Percentiles rank a stretch among this genome's conserved stretches.
Conservation (phyloP, 2,329 filamentous ascomycete genomes). For the Cladosporium sp. region DNA sequence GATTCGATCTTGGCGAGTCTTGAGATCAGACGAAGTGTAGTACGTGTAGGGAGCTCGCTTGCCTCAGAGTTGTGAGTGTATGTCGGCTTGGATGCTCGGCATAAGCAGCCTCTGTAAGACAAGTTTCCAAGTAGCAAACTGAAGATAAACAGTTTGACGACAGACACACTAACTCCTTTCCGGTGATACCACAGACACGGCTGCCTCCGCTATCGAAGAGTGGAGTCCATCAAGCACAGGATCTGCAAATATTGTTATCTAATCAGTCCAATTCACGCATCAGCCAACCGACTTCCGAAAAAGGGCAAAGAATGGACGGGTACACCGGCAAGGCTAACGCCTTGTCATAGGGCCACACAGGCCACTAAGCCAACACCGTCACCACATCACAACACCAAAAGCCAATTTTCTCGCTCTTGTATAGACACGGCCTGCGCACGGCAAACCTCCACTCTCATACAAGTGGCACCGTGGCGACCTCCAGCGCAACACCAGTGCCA, state of each 20-base stretch:
- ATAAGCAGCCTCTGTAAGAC: too few relatives aligned
- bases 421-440: neutral
- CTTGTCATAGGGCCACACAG: neutral
- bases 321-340: conserved; percentile 5
- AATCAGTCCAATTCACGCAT: neutral
- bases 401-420: neutral
- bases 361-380: neutral
- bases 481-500: neutral
- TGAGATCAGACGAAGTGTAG: neutral
- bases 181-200: neutral
- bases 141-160: neutral
- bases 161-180: neutral
- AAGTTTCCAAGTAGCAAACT: neutral
- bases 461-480: neutral
- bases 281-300: neutral
- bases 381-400: neutral
- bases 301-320: neutral
- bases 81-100: neutral
- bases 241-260: neutral
- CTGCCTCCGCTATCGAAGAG: neutral
- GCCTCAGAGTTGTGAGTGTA: neutral
- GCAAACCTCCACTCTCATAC: neutral
- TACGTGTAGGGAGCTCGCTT: neutral
- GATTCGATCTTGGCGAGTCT: neutral
- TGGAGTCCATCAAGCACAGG: neutral